Evolutionary conservation across 345 rosid species (phyloP), one percentile per base, ranked within the genome.

Genomic region (Raphanus raphanistrum): DNA sequence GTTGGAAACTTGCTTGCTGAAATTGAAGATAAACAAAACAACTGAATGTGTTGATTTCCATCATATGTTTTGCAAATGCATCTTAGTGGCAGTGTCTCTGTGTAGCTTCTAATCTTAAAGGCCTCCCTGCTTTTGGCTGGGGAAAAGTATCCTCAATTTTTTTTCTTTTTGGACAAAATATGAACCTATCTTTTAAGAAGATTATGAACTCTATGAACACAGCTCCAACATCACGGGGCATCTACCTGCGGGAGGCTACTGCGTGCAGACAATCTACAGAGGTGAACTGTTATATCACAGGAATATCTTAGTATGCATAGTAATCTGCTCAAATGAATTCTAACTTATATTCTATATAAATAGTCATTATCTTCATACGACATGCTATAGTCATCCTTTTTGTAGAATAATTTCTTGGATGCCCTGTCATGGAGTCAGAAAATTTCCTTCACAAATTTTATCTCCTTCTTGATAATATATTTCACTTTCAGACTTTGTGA

Each of bases 161-260:
- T 25, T 38, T 36, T 11, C 1, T 26, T 38, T 35, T 35, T 8
- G 2, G 54, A 36, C 9, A 36, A 67, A 72, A 27, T 17, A 38
- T 54, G 16, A 64, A 59, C 8, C 43, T 67, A 60, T 16, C 41
- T 41, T 62, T 68, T 11, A 68, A 48, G 50, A 68, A 9, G 5
- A 13, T 65, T 43, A 4, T 73, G 45, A 67, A 60, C 68, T 73
- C 26, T 61, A n/a, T 81, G 32, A 76, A 60, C 68, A 83, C 90
- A 95, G 99, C 90, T 80, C 92, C 97, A 65, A 71, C 86, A 55
- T 87, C 86, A 70, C 87, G 97, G n/a, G 98, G 98, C 72, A 87
- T 92, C 82, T 92, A 95, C 84, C 84, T 95, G 70, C 87, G 98
- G 86, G 98, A 95, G 67, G 86, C 90, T 74, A 78, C 83, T 70